Base-by-base conservation (phyloP, 192 early-diverging fungal species). In the Podila horticola region DNA sequence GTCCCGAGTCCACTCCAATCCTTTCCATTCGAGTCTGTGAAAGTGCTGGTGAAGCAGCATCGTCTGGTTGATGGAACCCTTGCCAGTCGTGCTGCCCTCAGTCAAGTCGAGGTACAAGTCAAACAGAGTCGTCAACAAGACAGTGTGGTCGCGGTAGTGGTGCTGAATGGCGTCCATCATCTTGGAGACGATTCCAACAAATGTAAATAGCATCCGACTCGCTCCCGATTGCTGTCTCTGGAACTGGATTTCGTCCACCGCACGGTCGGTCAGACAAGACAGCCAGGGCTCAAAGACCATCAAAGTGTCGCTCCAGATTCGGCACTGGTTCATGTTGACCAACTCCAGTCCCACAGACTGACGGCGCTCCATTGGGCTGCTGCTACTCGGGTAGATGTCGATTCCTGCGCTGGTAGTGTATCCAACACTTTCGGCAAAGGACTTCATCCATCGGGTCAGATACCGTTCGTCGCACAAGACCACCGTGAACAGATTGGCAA, bases 41-140 rank as follows among this genome's bases (percentile, higher is more conserved):
- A 81, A 81, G 30, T 81, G 77, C 36, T 81, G 77, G 29, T 81
- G 77, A 20, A 81, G 59, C 26, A 81, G 20, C 77, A 81, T 81
- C 36, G 29, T 72, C 48, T 81, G 77, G 65, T 81, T 81, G 38
- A 73, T 69, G 15, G 29, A 62, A 6, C 75, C 75, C 11, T 68
- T 17, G 15, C 70, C 76, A 6, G 26, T 17, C 5, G 71, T 64
- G 20, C 55, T 81, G 34, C 64, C 38, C 34, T 64, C 41, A 12
- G 51, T 70, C 67, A 73, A 58, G 1, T 81, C 71, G 19, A 81
- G 45, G 61, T 71, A 81, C 5, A 73, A 66, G 17, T 62, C 77
- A 61, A 69, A 81, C 20, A 81, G 6, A 62, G 58, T 51, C 15
- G 22, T 41, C 22, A 81, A 15, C 62, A 72, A 64, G 28, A 67